Evolutionary conservation across 768 basidiomycete species (phyloP).

Genomic region (Hebeloma cylindrosporum): DNA sequence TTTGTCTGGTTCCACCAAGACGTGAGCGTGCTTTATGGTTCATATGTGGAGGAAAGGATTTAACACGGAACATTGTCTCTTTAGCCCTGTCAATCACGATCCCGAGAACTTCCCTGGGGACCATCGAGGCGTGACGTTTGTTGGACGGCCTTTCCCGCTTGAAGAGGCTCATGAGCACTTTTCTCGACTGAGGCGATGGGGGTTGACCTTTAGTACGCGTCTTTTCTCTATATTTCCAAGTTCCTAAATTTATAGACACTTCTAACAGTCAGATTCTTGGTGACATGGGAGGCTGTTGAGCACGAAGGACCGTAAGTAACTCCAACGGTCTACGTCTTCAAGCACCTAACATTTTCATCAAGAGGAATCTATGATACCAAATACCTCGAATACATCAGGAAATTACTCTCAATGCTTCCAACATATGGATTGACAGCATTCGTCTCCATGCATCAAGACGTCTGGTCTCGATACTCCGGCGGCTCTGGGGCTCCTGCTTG

Average conservation of each 20-base stretch:
- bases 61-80: neutral
- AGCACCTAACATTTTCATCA: constrained; percentile 5
- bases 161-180: constrained; percentile 87
- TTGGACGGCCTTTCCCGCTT: constrained; percentile 88
- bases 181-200: constrained; percentile 80
- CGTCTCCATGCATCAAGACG: constrained; percentile 88
- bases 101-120: constrained; percentile 67
- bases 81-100: constrained; percentile 68
- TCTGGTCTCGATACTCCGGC: constrained; percentile 93
- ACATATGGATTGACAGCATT: constrained; percentile 73
- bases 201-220: constrained; percentile 76
- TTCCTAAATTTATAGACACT: neutral
- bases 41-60: no score
- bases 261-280: constrained; percentile 76
- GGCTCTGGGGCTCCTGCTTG: constrained; percentile 97
- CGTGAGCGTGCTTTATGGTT: constrained; percentile 50
- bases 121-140: constrained; percentile 72
- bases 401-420: constrained; percentile 66
- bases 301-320: constrained; percentile 88
- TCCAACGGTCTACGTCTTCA: neutral
- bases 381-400: constrained; percentile 78
- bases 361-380: constrained; percentile 84
- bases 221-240: neutral
- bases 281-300: constrained; percentile 97
- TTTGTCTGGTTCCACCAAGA: constrained; percentile 79